Base-by-base conservation (phyloP, 805 yeast genomes). In the Saturnispora sanitii region DNA sequence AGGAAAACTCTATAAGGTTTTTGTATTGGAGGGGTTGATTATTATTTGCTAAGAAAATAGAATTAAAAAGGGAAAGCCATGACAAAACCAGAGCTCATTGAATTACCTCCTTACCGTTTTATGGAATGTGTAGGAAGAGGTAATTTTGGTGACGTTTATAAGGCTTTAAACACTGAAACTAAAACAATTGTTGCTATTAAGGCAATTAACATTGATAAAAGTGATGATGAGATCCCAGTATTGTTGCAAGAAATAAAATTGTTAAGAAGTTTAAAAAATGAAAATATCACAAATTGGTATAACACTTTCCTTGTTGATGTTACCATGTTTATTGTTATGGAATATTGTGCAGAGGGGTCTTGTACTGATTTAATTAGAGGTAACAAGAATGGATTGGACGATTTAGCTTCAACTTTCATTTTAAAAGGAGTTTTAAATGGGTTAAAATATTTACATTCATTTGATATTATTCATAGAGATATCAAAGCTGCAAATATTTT, bases 291-390 rank as follows among this genome's bases (percentile, higher is more conserved):
- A 2, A 67, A 69, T 32, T 77, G 78, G 54, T 68, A 64, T 51
- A 78, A 77, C 36, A 77, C 95, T 1, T 73, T 76, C 52, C 58
- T 81, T 4, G 65, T 68, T 33, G 85, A 77, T 33, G 75, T 76
- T 33, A 69, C 75, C 5, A 75, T 92, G 75, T 88, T 87, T 81
- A 83, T 90, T 36, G 80, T 80, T 4, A 85, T 92, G 96, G 98
- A 90, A 57, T 86, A 73, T 55, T 92, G 97, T 60, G 95, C 90
- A 11, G 96, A 94, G 22, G 96, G 96, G 0, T 84, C 96, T 1
- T 83, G 95, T 58, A 70, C 82, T 2, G 94, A 83, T 52, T 66
- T 86, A 41, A 54, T 90, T 32, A 75, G 70, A 52, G 65, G 67
- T 37, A 72, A 61, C 57, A 77, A 71, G 25, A 60, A 55, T 21